Evolutionary conservation across 1,284 basidiomycete species (phyloP).

Genomic region (Moniliella sp.): DNA sequence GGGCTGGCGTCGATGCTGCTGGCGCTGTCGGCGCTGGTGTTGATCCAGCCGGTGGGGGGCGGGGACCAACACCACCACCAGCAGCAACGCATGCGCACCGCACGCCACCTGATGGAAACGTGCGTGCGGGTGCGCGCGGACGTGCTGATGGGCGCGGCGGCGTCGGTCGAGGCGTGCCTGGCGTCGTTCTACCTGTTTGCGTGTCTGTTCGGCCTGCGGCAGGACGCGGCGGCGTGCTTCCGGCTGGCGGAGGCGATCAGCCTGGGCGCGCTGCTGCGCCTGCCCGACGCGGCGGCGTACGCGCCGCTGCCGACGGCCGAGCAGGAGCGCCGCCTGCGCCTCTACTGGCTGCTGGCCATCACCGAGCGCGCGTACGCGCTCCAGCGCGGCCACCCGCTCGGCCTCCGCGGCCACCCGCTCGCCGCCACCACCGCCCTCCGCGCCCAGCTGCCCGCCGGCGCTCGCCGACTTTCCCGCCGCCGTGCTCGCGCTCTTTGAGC

Average conservation of each 20-base stretch:
- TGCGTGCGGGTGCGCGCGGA: conserved; percentile 10
- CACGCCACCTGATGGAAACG: conserved; percentile 7
- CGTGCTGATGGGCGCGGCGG: conserved; percentile 12
- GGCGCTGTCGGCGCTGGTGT: conserved; percentile 18
- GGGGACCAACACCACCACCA: conserved; percentile 4
- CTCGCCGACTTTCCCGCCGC: conserved; percentile 14
- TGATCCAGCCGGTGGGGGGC: conserved; percentile 14
- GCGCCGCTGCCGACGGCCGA: conserved; percentile 19
- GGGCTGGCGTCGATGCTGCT: conserved; percentile 23
- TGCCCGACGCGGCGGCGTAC: conserved; percentile 21
- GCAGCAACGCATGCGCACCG: conserved; percentile 1
- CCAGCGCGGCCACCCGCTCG: conserved; percentile 13
- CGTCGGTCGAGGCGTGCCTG: conserved; percentile 12
- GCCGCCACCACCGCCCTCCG: conserved; percentile 10
- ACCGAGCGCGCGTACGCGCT: conserved; percentile 23
- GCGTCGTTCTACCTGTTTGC: conserved; percentile 23
- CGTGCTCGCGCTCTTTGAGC: conserved; percentile 10
- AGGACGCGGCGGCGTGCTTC: conserved; percentile 20
- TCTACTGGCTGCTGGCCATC: conserved; percentile 24
- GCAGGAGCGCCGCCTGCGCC: conserved; percentile 17
- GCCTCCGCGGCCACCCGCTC: conserved; percentile 15
- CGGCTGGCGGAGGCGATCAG: conserved; percentile 19
- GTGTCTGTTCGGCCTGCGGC: conserved; percentile 14
- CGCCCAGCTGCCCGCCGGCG: conserved; percentile 9
- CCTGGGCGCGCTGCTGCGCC: conserved; percentile 16